These are phyloP conservation scores for Chlamydomonas incerta DNA, from an alignment of 139 green algal genomes.

Conservation along the genomic window DNA sequence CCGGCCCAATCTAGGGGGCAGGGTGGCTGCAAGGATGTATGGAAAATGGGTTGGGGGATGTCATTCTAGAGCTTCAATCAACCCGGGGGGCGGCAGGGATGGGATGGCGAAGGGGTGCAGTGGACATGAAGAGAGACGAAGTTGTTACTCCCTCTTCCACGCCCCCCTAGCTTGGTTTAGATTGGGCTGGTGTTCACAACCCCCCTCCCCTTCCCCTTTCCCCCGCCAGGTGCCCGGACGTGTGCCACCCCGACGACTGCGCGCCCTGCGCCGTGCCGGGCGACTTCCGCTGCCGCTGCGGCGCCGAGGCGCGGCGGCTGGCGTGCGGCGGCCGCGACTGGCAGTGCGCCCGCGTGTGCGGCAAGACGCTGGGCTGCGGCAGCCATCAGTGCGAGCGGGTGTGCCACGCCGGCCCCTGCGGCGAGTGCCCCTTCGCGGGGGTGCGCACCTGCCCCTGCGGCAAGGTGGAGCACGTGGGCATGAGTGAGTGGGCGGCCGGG, in stretches of 20 bases:
- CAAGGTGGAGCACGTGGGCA: slow-evolving; percentile 56
- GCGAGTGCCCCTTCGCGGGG: slow-evolving; percentile 72
- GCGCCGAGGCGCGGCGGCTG: slow-evolving; percentile 46
- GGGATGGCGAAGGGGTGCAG: too few relatives aligned
- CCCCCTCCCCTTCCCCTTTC: too few relatives aligned
- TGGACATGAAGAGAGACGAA: too few relatives aligned
- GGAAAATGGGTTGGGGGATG: too few relatives aligned
- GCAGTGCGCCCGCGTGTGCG: slow-evolving; percentile 71
- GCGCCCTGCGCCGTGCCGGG: slow-evolving; percentile 14
- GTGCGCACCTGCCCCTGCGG: slow-evolving; percentile 83
- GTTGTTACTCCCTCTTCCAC: too few relatives aligned
- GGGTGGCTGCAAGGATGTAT: too few relatives aligned
- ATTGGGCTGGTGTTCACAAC: too few relatives aligned
- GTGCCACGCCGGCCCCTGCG: slow-evolving; percentile 74
- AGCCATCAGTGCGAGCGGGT: slow-evolving; percentile 70
- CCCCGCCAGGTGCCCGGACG: slow-evolving; percentile 42
- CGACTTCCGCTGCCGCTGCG: slow-evolving; percentile 63
- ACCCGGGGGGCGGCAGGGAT: too few relatives aligned
- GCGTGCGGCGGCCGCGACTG: slow-evolving; percentile 64
- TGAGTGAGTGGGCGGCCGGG: too few relatives aligned
- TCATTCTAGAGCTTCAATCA: too few relatives aligned
- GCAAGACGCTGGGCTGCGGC: slow-evolving; percentile 68
- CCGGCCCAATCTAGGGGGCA: too few relatives aligned
- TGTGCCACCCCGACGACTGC: slow-evolving; percentile 34
- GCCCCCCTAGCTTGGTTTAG: too few relatives aligned